These are phyloP conservation scores for Rhizomucor pusillus DNA, from an alignment of 371 early-diverging fungal species.

Conservation along the genomic window DNA sequence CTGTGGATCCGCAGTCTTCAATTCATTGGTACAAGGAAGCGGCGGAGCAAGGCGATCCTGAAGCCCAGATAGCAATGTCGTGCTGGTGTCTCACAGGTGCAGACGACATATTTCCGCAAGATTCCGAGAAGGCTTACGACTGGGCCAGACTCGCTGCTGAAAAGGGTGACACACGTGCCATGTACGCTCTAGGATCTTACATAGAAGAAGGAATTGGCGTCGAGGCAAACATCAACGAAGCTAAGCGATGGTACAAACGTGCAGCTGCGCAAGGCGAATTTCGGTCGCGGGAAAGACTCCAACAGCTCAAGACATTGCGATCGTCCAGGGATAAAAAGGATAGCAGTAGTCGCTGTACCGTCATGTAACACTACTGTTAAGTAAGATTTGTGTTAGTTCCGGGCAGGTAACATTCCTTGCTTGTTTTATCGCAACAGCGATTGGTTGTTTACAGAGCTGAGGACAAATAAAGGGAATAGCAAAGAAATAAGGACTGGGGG, in stretches of 20 bases:
- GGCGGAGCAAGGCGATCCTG: conserved; percentile 79
- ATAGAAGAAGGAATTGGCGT: conserved; percentile 82
- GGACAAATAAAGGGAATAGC: too few relatives aligned
- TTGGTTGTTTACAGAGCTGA: too few relatives aligned
- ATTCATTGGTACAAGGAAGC: conserved; percentile 96
- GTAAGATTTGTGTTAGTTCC: too few relatives aligned
- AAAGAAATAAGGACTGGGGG: too few relatives aligned
- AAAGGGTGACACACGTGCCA: conserved; percentile 72
- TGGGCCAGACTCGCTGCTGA: conserved; percentile 83
- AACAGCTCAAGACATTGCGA: too few relatives aligned
- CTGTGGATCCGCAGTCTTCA: conserved; percentile 79
- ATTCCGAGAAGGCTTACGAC: conserved; percentile 75
- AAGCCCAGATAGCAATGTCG: conserved; percentile 78
- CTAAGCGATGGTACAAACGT: conserved; percentile 68
- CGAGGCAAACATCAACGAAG: conserved; percentile 59
- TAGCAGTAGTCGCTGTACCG: too few relatives aligned
- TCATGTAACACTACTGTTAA: too few relatives aligned
- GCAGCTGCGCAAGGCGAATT: too few relatives aligned
- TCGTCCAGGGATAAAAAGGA: too few relatives aligned
- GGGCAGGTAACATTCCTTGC: too few relatives aligned
- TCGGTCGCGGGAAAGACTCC: too few relatives aligned
- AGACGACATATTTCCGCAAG: conserved; percentile 65
- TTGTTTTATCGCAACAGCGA: too few relatives aligned
- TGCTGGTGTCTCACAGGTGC: conserved; percentile 81
- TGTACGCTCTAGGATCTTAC: conserved; percentile 84